Percentiles rank a stretch among this genome's conserved stretches.
These are phyloP conservation scores for Clarireedia sp. DNA, from an alignment of 2,329 filamentous ascomycete species.

Conservation along the genomic window DNA sequence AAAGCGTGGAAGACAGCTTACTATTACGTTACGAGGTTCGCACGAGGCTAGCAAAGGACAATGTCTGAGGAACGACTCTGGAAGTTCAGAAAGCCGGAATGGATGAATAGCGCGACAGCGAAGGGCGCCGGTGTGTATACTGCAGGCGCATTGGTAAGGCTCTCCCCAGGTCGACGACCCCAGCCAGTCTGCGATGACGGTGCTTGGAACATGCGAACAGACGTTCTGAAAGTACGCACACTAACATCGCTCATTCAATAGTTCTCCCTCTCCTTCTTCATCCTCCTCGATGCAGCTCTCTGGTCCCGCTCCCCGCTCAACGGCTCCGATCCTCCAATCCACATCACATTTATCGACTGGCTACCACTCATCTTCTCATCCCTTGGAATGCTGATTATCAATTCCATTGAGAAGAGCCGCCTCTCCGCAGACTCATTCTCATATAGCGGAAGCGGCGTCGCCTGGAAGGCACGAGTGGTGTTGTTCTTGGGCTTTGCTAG, in stretches of 20 bases:
- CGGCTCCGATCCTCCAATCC: constrained; percentile 43
- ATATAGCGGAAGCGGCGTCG: constrained; percentile 55
- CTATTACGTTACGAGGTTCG: neutral
- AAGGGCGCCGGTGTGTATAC: constrained; percentile 57
- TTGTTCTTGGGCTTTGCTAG: constrained; percentile 59
- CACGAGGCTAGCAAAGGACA: neutral
- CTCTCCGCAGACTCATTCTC: constrained; percentile 55
- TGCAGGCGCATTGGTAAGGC: constrained; percentile 54
- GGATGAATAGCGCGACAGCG: constrained; percentile 56
- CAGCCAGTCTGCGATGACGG: too few species aligned
- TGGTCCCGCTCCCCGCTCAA: constrained; percentile 57
- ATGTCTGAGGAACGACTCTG: constrained; percentile 61
- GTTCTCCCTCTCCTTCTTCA: constrained; percentile 63
- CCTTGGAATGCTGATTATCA: constrained; percentile 64
- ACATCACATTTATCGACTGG: constrained; percentile 64
- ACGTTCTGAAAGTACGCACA: neutral
- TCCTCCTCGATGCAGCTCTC: constrained; percentile 59
- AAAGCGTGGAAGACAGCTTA: too few species aligned
- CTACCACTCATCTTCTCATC: constrained; percentile 59
- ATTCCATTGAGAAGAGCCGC: constrained; percentile 59
- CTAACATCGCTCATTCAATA: constrained; percentile 23
- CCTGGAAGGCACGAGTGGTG: constrained; percentile 61
- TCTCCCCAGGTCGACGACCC: neutral
- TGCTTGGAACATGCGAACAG: neutral
- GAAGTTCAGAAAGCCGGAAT: constrained; percentile 59